Percentiles rank a stretch among this genome's conserved stretches.
These are phyloP conservation scores for Uromyces viciae-fabae DNA, from an alignment of 1,284 basidiomycete genomes.

Conservation along the genomic window DNA sequence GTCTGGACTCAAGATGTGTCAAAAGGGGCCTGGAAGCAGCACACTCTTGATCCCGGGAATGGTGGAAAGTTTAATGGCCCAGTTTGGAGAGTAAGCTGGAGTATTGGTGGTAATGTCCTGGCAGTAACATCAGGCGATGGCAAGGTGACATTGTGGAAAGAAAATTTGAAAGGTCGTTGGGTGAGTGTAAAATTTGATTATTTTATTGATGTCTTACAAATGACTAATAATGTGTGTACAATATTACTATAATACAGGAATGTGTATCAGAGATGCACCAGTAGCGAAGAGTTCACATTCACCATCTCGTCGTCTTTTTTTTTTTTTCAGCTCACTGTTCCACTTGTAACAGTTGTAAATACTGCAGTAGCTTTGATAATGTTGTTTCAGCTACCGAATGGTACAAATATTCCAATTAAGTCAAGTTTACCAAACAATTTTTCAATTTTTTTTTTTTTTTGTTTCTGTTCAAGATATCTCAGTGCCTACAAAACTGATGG, in stretches of 20 bases:
- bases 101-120: conserved; percentile 88
- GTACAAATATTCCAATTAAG: too few species aligned
- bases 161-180: conserved; percentile 88
- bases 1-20: conserved; percentile 34
- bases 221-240: not conserved
- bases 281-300: not conserved
- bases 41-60: conserved; percentile 54
- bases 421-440: too few species aligned
- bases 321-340: not conserved
- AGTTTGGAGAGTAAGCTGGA: conserved; percentile 97
- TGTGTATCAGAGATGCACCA: conserved; percentile 42
- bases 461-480: too few species aligned
- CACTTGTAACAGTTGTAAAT: not conserved
- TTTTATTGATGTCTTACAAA: not conserved
- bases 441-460: too few species aligned
- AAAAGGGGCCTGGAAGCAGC: conserved; percentile 74
- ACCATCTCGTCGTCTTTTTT: not conserved
- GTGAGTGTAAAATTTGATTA: conserved; percentile 70
- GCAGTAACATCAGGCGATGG: conserved; percentile 98
- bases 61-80: conserved; percentile 79
- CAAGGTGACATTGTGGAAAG: conserved; percentile 97
- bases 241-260: conserved; percentile 12
- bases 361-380: too few species aligned
- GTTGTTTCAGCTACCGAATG: too few species aligned
- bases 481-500: too few species aligned